Evolutionary conservation across 176 grass and related monocot species (phyloP), one percentile per base, ranked within the genome.

Genomic region (Paspalum vaginatum): DNA sequence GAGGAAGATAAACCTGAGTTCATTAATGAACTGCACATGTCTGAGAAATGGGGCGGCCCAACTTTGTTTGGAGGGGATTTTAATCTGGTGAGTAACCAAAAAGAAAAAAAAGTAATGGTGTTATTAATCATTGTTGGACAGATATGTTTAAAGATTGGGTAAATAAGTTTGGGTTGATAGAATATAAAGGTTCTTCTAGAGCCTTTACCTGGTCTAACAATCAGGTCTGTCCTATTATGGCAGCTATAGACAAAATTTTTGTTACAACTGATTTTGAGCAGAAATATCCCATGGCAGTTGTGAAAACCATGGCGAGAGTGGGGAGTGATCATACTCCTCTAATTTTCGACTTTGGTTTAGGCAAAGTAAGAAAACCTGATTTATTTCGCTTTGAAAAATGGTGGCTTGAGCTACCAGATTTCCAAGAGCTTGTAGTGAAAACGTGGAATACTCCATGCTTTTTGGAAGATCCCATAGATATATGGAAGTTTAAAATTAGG

Each of bases 291-390:
- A 2, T 51, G 0, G 1, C 49, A 4, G 5, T 16, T 51, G 49
- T 51, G 14, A 17, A 3, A 3, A 14, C 14, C 5, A 17, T 4
- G 5, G 0, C 53, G 0, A 56, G 7, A 21, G 18, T 2, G 1
- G 20, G 5, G 0, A 56, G 53, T 56, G 53, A 56, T 7, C 53
- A 56, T 56, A 2, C 2, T 1, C 53, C 53, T 9, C 6, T 56
- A 2, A 7, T 56, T 3, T 4, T 56, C 6, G 8, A 56, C 4
- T 9, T 21, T 3, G 53, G 53, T 0, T 0, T 56, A 8, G 9
- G 0, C 0, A n/a, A n/a, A 2, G 8, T 0, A 0, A 27, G 11
- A 7, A 59, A 59, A 0, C 21, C 57, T 0, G 5, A 0, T 2
- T 0, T 37, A 0, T 62, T 62, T 62, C 13, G 26, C 0, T 62